phyloP scores from a whole-genome alignment of 2,329 filamentous ascomycete genomes.

The Trichoderma polysporum region DNA sequence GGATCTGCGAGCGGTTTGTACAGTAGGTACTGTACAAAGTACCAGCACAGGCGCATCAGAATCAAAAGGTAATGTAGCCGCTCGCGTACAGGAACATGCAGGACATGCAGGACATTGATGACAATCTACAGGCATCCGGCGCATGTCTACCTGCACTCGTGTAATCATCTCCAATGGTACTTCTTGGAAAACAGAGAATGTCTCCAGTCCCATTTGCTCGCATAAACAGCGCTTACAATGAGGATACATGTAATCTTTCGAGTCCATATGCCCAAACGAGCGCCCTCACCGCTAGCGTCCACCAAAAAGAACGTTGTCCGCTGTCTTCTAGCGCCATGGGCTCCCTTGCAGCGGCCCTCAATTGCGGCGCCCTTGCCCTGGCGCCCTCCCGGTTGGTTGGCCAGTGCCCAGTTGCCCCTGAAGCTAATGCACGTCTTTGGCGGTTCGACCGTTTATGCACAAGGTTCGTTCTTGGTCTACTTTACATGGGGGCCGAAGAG shows the following conservation, averaged over 20 bases:
- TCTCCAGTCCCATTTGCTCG: not conserved
- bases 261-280: not conserved
- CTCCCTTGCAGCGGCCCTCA: slow-evolving; percentile 1
- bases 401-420: slow-evolving; percentile 19
- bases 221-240: not conserved
- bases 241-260: not conserved
- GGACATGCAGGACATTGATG: no score
- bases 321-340: slow-evolving; percentile 13
- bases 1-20: not conserved
- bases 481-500: not conserved
- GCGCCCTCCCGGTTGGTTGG: slow-evolving; percentile 18
- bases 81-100: not conserved
- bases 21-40: not conserved
- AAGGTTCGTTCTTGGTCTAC: not conserved
- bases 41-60: not conserved
- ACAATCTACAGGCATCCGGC: not conserved
- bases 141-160: not conserved
- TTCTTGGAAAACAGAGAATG: not conserved
- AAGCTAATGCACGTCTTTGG: slow-evolving; percentile 21
- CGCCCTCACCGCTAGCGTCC: slow-evolving; percentile 13
- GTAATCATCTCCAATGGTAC: not conserved
- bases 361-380: not conserved
- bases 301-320: slow-evolving; percentile 10
- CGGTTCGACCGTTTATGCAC: slow-evolving; percentile 15
- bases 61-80: not conserved